A percentile compares a stretch with the other conserved stretches of the same genome.
These are phyloP conservation scores for Fusarium pseudocircinatum DNA, from an alignment of 2,329 filamentous ascomycete species.

Conservation along the genomic window DNA sequence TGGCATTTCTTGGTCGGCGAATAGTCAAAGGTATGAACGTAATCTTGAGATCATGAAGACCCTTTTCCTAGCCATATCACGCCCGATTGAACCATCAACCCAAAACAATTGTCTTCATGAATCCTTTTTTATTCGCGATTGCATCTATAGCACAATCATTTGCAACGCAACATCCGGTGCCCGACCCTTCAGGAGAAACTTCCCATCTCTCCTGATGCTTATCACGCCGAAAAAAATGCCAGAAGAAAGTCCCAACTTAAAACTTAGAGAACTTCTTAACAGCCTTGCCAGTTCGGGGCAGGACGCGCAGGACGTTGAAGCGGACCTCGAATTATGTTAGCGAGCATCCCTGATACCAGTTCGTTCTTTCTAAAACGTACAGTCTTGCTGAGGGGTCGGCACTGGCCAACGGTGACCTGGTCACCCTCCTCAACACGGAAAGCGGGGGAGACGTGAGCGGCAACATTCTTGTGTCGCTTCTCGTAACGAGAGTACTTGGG, in stretches of 20 bases:
- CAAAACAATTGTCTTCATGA: constrained; percentile 51
- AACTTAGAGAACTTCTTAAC: constrained; percentile 99
- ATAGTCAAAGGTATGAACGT: constrained; percentile 45
- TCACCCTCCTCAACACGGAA: constrained; percentile 99
- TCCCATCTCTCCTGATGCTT: constrained; percentile 53
- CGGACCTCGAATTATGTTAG: constrained; percentile 73
- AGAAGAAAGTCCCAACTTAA: constrained; percentile 69
- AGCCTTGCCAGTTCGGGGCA: constrained; percentile 95
- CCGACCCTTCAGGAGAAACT: constrained; percentile 53
- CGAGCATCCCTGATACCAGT: background rate
- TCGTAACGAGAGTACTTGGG: constrained; percentile 99
- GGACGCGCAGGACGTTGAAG: constrained; percentile 99
- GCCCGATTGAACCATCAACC: constrained; percentile 44
- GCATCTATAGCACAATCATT: constrained; percentile 58
- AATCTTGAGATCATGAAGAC: constrained; percentile 45
- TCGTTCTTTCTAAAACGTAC: constrained; percentile 68
- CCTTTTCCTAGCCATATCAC: constrained; percentile 44
- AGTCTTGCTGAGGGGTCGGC: constrained; percentile 99
- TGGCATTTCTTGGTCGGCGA: constrained; percentile 38
- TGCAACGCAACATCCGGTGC: constrained; percentile 55
- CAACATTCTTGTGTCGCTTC: constrained; percentile 99
- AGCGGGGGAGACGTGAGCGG: constrained; percentile 97
- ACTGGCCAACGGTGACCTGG: constrained; percentile 99
- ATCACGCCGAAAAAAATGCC: constrained; percentile 67
- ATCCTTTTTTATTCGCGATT: constrained; percentile 56